Evolutionary conservation across 768 basidiomycete genomes (phyloP).

Genomic region (Mycena chlorophos): DNA sequence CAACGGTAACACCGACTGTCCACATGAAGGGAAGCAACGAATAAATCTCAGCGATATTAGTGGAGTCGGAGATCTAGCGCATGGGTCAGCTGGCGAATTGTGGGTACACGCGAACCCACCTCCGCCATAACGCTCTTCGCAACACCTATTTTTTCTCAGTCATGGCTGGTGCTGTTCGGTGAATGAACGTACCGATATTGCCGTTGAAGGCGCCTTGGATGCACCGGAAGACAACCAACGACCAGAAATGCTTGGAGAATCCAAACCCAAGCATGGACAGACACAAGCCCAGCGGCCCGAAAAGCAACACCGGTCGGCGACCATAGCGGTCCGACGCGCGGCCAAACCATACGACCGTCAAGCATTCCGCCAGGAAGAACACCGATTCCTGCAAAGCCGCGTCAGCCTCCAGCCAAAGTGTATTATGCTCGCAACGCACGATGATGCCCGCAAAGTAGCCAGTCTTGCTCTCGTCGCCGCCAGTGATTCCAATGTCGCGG

Average conservation of each 20-base stretch:
- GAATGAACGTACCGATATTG: constrained; percentile 39
- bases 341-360: constrained; percentile 27
- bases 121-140: constrained; percentile 26
- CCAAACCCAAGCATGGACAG: constrained; percentile 36
- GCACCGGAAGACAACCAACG: constrained; percentile 29
- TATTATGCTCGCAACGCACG: constrained; percentile 25
- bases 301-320: constrained; percentile 22
- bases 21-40: constrained; percentile 37
- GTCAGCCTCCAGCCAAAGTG: not conserved
- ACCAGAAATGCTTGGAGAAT: constrained; percentile 32
- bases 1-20: constrained; percentile 35
- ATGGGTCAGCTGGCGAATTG: not conserved
- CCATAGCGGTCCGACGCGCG: constrained; percentile 29
- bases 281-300: constrained; percentile 34
- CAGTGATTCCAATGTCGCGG: constrained; percentile 43
- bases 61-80: constrained; percentile 35
- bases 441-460: constrained; percentile 46
- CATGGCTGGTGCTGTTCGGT: too few relatives aligned
- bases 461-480: constrained; percentile 40
- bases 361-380: constrained; percentile 29
- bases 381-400: constrained; percentile 26
- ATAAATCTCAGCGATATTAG: constrained; percentile 42
- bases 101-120: constrained; percentile 1
- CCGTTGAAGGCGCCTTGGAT: constrained; percentile 40
- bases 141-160: constrained; percentile 21